These are phyloP conservation scores for Backusella westeae DNA, from an alignment of 192 early-diverging fungal genomes.

Conservation along the genomic window DNA sequence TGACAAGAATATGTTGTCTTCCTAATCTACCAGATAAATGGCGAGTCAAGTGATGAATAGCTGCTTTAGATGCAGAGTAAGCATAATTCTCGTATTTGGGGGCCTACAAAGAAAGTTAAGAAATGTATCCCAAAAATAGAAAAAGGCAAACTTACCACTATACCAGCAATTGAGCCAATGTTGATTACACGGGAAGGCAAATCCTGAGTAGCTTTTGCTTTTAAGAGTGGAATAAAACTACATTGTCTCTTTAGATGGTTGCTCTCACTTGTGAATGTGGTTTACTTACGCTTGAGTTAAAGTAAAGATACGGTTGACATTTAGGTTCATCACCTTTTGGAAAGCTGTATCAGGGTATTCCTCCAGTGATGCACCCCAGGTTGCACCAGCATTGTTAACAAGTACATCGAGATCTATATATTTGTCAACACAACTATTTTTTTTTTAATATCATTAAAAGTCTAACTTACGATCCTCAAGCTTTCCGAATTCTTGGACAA, in stretches of 20 bases:
- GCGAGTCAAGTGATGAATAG: conserved; percentile 67
- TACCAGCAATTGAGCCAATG: conserved; percentile 68
- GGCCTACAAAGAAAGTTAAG: not conserved
- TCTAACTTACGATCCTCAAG: conserved; percentile 53
- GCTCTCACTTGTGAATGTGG: not conserved
- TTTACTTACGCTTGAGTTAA: conserved; percentile 61
- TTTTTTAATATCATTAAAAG: not conserved
- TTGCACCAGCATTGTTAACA: conserved; percentile 81
- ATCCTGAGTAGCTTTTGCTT: conserved; percentile 45
- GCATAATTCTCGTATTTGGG: conserved; percentile 56
- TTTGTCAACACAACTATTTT: not conserved
- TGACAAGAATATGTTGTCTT: conserved; percentile 56
- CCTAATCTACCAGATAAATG: conserved; percentile 65
- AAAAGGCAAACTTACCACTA: conserved; percentile 8
- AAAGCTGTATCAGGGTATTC: conserved; percentile 62
- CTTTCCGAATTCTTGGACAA: conserved; percentile 54
- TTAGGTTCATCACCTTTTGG: conserved; percentile 79
- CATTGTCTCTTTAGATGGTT: not conserved
- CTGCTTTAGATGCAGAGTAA: conserved; percentile 80
- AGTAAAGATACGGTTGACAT: conserved; percentile 78
- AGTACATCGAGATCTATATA: conserved; percentile 72
- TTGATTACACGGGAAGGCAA: conserved; percentile 81
- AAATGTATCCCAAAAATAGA: not conserved
- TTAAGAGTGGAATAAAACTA: conserved; percentile 64
- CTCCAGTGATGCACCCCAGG: conserved; percentile 46